Evolutionary conservation across 2,329 filamentous ascomycete species (phyloP), one percentile per base, ranked within the genome.

Genomic region (Aspergillus arachidicola): DNA sequence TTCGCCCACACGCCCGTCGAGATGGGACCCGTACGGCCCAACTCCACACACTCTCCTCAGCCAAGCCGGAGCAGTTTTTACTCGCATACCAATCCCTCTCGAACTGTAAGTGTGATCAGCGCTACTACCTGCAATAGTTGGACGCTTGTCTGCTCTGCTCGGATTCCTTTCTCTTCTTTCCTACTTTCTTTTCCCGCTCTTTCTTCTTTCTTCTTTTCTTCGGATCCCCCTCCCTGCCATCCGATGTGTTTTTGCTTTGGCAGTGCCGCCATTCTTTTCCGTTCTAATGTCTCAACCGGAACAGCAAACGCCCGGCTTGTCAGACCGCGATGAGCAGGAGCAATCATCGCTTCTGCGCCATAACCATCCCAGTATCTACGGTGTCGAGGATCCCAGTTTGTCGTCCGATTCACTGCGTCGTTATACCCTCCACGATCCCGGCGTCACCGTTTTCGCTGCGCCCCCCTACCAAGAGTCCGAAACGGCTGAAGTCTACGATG

Each of bases 381-480:
- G 76, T 66, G 76, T 81, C 63, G 82, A 84, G 60, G 81, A 83
- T 58, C 78, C 78, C 61, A 79, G 89, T 66, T 63, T 69, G 38
- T 74, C 73, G 12, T 68, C 68, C 59, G 73, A 75, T 61, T 73
- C 73, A 32, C 64, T 74, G 26, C 71, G 71, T 34, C 73, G 73
- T 28, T 75, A 75, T 55, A 74, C 73, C 30, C 63, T 75, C n/a
- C 73, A 75, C 2, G 73, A 75, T 45, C 68, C 84, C 74, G 87
- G 86, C 83, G 87, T 72, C 81, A 81, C 71, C 84, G 84, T 67
- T 84, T 90, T 69, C 85, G 73, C 78, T 61, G 75, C 76, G 64
- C 73, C 74, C 19, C 74, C 76, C 36, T 81, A 85, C 60, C 86
- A 89, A 67, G 87, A 90, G 67, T 85, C 84, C 77, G 89, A 87